phyloP scores from a whole-genome alignment of 768 basidiomycete genomes.

The Clitopilus passeckerianus region DNA sequence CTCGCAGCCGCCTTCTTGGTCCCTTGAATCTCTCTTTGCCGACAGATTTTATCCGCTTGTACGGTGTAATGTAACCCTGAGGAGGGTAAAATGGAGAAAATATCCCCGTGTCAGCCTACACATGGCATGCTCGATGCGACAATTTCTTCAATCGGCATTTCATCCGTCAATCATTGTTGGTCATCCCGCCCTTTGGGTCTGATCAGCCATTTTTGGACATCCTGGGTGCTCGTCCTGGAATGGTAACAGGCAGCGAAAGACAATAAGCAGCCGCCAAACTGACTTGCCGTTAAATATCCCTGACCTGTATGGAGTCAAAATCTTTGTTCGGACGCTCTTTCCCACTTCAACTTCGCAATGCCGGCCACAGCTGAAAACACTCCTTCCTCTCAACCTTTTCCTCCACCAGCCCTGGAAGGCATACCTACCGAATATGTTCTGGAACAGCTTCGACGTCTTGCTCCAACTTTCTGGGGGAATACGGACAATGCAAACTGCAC shows the following conservation, averaged over 20 bases:
- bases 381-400: slow-evolving; percentile 57
- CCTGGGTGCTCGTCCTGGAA: background rate
- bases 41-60: background rate
- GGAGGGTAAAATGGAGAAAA: background rate
- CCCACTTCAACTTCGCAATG: background rate
- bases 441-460: slow-evolving; percentile 62
- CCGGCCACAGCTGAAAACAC: slow-evolving; percentile 16
- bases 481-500: slow-evolving; percentile 78
- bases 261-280: background rate
- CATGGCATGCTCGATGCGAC: background rate
- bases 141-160: background rate
- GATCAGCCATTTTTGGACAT: background rate
- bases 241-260: background rate
- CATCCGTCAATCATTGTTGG: background rate
- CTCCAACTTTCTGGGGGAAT: slow-evolving; percentile 68
- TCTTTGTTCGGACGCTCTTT: slow-evolving; percentile 1
- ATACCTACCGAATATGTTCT: slow-evolving; percentile 74
- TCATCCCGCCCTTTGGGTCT: background rate
- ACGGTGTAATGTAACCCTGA: background rate
- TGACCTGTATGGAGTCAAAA: background rate
- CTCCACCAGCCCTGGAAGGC: slow-evolving; percentile 54
- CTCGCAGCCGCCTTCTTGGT: background rate
- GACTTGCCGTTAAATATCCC: background rate
- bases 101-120: background rate
- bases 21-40: background rate